Evolutionary conservation across 2,329 filamentous ascomycete genomes (phyloP), one percentile per base, ranked within the genome.

Genomic region (Fusarium nematophilum): DNA sequence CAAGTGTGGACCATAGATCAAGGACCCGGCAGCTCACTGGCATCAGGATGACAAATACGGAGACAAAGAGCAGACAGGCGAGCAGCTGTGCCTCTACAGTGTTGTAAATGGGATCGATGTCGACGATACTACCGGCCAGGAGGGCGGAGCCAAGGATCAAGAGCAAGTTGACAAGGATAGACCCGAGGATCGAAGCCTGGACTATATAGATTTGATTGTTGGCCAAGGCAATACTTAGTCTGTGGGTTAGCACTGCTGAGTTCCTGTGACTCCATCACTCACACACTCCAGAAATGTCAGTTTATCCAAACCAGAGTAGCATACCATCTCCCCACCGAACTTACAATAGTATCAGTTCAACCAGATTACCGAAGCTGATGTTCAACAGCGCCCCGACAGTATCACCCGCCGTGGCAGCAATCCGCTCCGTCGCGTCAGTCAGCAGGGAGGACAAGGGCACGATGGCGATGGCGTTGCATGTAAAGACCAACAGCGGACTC

Each of bases 71-170:
- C 1, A 78, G 68, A 27, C 70, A 73, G 6, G 72, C 72, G 1
- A 78, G 49, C 2, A 78, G 68, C 42, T 76, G 73, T 0, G 74
- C 72, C 26, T 74, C 75, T 5, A 67, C 65, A 6, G 65, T 60
- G 49, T 71, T 71, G 49, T 70, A 69, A 9, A 76, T 75, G 67
- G 90, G 87, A 72, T 92, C 89, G 65, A 85, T 83, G 69, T 85
- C 90, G 43, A 86, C 83, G 29, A 91, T 79, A 44, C 88, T 89
- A 59, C 89, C 89, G 6, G 90, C 77, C 2, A 92, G 74, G 64
- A 93, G 90, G 29, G 87, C 87, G 84, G 91, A 91, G 58, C 90
- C 90, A 42, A 93, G 79, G 62, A 92, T 92, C 33, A 92, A 79
- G 4, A 93, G 78, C 40, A 93, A 73, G 67, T 93, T 93, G 50